Evolutionary conservation across 177 flowering plant genomes (phyloP).

Genomic region (Telopea speciosissima): DNA sequence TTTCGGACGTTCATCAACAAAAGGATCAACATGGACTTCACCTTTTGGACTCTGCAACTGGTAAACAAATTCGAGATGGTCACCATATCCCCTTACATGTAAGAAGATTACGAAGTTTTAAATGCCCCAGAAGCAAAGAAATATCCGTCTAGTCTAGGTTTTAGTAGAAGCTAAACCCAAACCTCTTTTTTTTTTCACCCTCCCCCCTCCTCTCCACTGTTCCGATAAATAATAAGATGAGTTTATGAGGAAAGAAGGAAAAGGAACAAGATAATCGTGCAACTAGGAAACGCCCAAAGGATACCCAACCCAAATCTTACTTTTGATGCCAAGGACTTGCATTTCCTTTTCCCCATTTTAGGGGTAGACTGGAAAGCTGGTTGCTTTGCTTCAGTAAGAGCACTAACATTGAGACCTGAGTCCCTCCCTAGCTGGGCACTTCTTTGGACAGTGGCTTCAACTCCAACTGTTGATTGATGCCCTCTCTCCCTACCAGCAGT

Average conservation of each 20-base stretch:
- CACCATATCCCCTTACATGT: too few species aligned
- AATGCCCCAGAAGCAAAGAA: not conserved
- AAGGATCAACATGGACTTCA: conserved; percentile 17
- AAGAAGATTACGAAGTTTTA: not conserved
- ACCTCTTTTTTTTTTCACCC: too few species aligned
- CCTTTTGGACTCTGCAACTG: conserved; percentile 17
- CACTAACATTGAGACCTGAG: conserved; percentile 14
- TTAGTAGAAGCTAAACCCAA: too few species aligned
- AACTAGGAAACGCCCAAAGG: too few species aligned
- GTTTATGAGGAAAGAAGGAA: not conserved
- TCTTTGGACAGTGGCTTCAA: conserved; percentile 17
- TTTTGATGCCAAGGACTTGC: conserved; percentile 30
- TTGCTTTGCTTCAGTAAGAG: conserved; percentile 27
- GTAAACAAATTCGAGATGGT: conserved; percentile 6
- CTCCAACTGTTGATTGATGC: conserved; percentile 13
- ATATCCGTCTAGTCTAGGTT: not conserved
- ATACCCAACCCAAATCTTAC: conserved; percentile 23
- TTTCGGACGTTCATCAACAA: conserved; percentile 17
- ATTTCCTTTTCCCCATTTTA: conserved; percentile 30
- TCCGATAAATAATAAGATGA: too few species aligned
- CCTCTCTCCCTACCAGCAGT: conserved; percentile 27
- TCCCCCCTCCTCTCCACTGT: too few species aligned
- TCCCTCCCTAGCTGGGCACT: conserved; percentile 22
- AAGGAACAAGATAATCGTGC: not conserved
- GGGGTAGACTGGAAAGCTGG: conserved; percentile 9